Base-by-base conservation (phyloP, 495 filamentous ascomycete genomes). In the Penicillium silybi region DNA sequence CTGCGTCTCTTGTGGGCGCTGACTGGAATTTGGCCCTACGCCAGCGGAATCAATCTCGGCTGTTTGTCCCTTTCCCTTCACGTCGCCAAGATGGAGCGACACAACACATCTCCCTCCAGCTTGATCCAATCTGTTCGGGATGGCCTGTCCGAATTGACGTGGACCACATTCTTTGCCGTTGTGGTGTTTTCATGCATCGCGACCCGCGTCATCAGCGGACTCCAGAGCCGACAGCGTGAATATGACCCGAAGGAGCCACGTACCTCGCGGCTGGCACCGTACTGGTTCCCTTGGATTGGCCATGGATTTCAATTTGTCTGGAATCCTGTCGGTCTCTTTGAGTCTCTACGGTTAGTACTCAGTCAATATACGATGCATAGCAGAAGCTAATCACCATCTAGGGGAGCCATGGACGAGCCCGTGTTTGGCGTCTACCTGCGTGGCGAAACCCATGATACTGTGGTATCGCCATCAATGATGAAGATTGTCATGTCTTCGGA, bases 231-330 rank as follows among this genome's bases (percentile, higher is more conserved):
- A 6, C 56, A 46, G 17, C 49, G 48, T 22, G 51, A 44, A n/a
- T 38, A 34, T 25, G 45, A 58, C 35, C 39, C 52, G 15, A 47
- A 55, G 26, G 54, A 66, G 26, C 44, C 62, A 27, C 65, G 58
- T 52, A 61, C 48, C 43, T 70, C 79, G 38, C 70, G 68, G 53
- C 56, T 66, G 29, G 46, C 74, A 9, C 81, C 83, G 11, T 86
- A 85, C 65, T 86, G 80, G 80, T 47, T 85, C 7, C 82, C 82
- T 11, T 69, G 74, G 52, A 32, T 85, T 2, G 79, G 82, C 35
- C 82, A 86, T 69, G 65, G 74, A 11, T 48, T 74, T 20, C 65
- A 71, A 17, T 70, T 82, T 58, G 52, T 74, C 15, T 71, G 74
- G 59, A 59, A 76, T 45, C 67, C 73, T 60, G 65, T 74, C 16